phyloP scores from a whole-genome alignment of 2,329 filamentous ascomycete species.

The Claviceps capensis region DNA sequence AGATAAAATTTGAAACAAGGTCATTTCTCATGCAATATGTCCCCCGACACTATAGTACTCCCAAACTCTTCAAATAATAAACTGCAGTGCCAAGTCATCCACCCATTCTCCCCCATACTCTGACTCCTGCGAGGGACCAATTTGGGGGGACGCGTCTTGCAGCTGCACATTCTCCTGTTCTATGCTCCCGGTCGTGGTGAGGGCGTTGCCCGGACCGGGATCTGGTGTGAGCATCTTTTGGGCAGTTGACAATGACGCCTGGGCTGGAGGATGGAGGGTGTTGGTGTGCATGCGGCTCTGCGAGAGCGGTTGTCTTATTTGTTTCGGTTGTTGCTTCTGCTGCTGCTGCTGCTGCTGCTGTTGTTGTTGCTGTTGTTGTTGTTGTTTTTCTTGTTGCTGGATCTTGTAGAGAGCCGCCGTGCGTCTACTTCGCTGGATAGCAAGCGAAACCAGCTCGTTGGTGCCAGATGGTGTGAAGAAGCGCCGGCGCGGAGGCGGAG shows the following conservation, averaged over 20 bases:
- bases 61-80: constrained; percentile 8
- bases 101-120: constrained; percentile 26
- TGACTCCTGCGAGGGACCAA: constrained; percentile 21
- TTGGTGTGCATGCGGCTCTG: constrained; percentile 6
- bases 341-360: constrained; percentile 4
- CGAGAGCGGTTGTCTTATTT: constrained; percentile 2
- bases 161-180: constrained; percentile 15
- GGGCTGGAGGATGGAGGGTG: neutral
- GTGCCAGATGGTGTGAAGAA: constrained; percentile 26
- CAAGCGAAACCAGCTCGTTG: constrained; percentile 20
- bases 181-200: neutral
- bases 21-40: neutral
- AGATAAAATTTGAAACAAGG: no score
- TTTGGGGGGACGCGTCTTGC: neutral
- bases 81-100: constrained; percentile 21
- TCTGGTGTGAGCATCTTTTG: neutral
- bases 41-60: neutral
- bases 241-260: neutral
- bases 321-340: no score
- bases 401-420: constrained; percentile 18
- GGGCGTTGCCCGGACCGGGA: neutral
- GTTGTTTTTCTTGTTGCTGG: constrained; percentile 8
- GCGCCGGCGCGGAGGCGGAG: constrained; percentile 9
- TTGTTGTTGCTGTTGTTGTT: neutral
- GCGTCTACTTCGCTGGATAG: constrained; percentile 21